Evolutionary conservation across 164 flowering plant species (phyloP).

Genomic region (Piper betle): DNA sequence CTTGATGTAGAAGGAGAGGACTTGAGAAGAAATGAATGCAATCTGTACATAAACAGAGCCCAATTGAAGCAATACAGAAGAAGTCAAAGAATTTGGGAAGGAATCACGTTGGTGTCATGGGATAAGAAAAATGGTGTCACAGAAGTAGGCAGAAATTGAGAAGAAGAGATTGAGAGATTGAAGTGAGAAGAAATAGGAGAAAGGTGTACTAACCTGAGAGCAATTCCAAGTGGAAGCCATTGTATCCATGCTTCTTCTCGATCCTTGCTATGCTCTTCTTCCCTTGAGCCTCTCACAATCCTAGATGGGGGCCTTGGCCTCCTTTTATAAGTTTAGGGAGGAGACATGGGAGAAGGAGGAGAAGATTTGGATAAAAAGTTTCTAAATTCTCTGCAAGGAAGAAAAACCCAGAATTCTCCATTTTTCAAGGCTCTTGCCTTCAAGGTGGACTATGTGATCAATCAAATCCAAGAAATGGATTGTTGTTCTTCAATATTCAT

Average conservation of each 20-base stretch:
- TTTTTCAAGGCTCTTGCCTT: slow-evolving; percentile 1
- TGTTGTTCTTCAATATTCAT: no score
- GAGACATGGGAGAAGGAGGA: not conserved
- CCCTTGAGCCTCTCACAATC: slow-evolving; percentile 1
- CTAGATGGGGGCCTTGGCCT: not conserved
- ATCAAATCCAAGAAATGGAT: not conserved
- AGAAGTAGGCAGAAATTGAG: not conserved
- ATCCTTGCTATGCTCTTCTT: not conserved
- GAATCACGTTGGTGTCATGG: no score
- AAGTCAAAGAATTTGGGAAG: no score
- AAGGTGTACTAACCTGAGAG: slow-evolving; percentile 3
- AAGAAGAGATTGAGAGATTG: not conserved
- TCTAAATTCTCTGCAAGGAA: not conserved
- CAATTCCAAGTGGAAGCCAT: slow-evolving; percentile 5
- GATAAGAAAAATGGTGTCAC: not conserved
- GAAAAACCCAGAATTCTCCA: slow-evolving; percentile 1
- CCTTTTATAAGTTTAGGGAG: slow-evolving; percentile 1
- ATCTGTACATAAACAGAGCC: no score
- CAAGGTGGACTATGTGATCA: no score
- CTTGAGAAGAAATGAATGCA: no score
- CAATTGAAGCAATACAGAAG: no score
- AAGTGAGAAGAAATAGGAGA: not conserved
- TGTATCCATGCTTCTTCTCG: slow-evolving; percentile 1
- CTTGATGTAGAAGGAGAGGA: no score
- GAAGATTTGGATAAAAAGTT: not conserved